Evolutionary conservation across 441 rosid genomes (phyloP).

Genomic region (Mallotus repandus): DNA sequence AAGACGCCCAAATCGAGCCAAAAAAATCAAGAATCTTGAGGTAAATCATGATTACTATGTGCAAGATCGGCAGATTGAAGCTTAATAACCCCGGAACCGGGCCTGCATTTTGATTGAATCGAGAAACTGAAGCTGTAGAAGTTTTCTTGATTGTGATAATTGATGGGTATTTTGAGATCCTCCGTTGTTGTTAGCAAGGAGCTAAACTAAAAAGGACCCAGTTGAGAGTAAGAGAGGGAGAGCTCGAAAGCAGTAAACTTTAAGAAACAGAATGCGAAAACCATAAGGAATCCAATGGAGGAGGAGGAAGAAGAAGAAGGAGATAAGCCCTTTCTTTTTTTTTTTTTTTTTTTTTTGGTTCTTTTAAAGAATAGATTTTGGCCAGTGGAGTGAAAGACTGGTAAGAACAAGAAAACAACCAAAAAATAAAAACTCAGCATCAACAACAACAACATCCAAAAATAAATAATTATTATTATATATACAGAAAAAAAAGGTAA

Average conservation of each 20-base stretch:
- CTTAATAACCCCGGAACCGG: neutral
- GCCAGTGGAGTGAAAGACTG: conserved; percentile 5
- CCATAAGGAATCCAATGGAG: neutral
- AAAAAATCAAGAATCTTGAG: conserved; percentile 24
- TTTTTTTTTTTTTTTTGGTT: neutral
- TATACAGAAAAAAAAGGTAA: too few relatives aligned
- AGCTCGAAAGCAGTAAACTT: neutral
- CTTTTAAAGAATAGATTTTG: neutral
- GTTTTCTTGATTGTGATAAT: neutral
- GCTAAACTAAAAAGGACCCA: neutral
- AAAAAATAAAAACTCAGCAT: neutral
- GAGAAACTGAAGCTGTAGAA: neutral
- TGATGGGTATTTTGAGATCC: conserved; percentile 9
- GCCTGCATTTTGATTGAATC: conserved; percentile 25
- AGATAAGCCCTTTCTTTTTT: neutral
- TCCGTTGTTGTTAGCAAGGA: neutral
- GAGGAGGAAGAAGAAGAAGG: neutral
- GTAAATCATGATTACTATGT: conserved; percentile 18
- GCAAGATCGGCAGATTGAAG: conserved; percentile 12
- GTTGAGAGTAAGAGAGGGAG: neutral
- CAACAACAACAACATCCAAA: neutral
- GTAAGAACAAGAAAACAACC: neutral
- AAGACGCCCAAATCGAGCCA: conserved; percentile 10
- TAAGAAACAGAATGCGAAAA: neutral
- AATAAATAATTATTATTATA: too few relatives aligned